Evolutionary conservation across 2,329 filamentous ascomycete species (phyloP), one percentile per base, ranked within the genome.

Genomic region (Huntiella decipiens): DNA sequence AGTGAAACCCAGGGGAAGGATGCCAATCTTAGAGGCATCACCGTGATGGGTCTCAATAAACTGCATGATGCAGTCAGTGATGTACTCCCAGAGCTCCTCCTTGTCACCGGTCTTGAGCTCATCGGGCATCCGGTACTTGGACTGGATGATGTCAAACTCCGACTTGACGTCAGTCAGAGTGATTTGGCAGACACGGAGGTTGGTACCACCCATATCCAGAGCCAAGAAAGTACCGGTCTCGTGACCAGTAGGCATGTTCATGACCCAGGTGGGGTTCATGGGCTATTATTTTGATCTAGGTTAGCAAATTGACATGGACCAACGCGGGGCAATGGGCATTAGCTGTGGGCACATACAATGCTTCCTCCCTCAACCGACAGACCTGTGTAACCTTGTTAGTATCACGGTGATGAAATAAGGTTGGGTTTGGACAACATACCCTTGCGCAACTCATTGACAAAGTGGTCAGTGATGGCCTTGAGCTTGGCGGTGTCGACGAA

Each of bases 231-330:
- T 91, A 51, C 88, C 88, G 6, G 77, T 82, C 63, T 95, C 88
- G 53, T 87, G 63, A 53, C 88, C 88, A 58, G 80, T 81, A 16
- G 88, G 88, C 61, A 85, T 85, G 40, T 74, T 74, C 77, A 93
- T 86, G 52, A 92, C 86, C 88, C 88, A 95, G 47, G 87, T 93
- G 49, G 88, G 82, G 65, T 95, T 95, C 88, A 96, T 95, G 50
- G 88, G 87, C 84, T 93, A 54, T 39, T 5, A 28, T 4, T 15
- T 7, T n/a, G 17, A 16, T 39, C 31, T 38, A 31, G 17, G 8
- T 19, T 28, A 28, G 22, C 7, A 28, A 28, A 28, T 28, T 7
- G 6, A 28, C 22, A 28, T 28, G 22, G 3, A 28, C 22, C 22
- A 28, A 1, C 6, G 22, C 22, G 22, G 22, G 22, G 22, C 8